Evolutionary conservation across 345 rosid genomes (phyloP).

Genomic region (Streptanthus diversifolius): DNA sequence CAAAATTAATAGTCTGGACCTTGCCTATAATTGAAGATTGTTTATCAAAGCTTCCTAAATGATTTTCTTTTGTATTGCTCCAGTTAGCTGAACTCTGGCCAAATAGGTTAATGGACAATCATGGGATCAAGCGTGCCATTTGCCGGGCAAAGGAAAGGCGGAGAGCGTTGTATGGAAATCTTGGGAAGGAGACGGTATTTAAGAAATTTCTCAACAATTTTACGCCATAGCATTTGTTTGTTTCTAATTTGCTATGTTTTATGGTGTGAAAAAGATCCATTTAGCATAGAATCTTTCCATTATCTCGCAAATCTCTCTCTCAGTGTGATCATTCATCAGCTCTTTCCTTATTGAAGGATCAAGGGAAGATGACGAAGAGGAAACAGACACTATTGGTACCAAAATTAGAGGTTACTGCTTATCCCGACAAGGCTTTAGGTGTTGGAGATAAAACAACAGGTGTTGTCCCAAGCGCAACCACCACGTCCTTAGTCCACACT

Average conservation of each 20-base stretch:
- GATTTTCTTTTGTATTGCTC: conserved; percentile 28
- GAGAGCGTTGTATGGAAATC: conserved; percentile 11
- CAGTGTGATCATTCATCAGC: not conserved
- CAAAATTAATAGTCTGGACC: not conserved
- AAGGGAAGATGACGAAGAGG: conserved; percentile 50
- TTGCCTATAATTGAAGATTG: not conserved
- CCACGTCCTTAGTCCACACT: conserved; percentile 36
- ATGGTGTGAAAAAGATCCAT: not conserved
- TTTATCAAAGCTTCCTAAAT: conserved; percentile 29
- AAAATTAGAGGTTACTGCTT: conserved; percentile 41
- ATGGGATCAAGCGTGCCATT: conserved; percentile 82
- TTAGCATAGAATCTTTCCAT: not conserved
- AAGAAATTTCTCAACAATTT: not conserved
- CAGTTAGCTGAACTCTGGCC: conserved; percentile 95
- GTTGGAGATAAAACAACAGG: conserved; percentile 32
- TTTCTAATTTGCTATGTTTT: not conserved
- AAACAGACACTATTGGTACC: conserved; percentile 48
- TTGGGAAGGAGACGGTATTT: conserved; percentile 27
- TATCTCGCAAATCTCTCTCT: conserved; percentile 5
- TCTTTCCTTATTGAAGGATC: conserved; percentile 39
- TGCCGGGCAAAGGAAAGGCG: conserved; percentile 78
- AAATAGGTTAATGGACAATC: conserved; percentile 77
- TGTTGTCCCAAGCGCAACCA: conserved; percentile 39
- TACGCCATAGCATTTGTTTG: not conserved
- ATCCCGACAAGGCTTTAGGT: conserved; percentile 41